Conservation (phyloP, 78 protist genomes). For the Paulinella micropora region DNA sequence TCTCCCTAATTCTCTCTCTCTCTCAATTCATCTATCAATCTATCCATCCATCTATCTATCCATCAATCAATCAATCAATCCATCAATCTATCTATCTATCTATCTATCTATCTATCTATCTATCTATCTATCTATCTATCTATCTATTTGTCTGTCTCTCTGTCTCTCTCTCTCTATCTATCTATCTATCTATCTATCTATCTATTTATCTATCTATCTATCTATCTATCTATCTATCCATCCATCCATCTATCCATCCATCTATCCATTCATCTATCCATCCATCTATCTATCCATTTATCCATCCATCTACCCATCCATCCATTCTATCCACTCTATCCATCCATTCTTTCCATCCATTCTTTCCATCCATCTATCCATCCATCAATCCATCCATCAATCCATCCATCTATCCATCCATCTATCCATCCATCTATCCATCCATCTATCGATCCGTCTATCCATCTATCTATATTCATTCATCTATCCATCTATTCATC, state of each 20-base stretch:
- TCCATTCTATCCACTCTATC: neutral
- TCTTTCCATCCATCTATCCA: neutral
- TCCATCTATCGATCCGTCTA: too few species aligned
- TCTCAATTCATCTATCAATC: neutral
- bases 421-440: too few species aligned
- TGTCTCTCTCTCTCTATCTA: neutral
- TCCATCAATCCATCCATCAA: neutral
- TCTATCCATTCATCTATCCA: neutral
- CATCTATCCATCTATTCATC: too few species aligned
- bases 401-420: neutral
- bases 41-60: neutral
- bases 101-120: neutral
- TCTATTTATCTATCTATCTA: neutral
- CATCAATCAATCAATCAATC: neutral
- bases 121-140: neutral
- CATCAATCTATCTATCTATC: neutral
- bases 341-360: neutral
- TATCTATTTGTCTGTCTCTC: neutral
- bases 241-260: neutral
- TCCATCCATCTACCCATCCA: neutral
- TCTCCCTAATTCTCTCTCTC: neutral
- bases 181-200: neutral
- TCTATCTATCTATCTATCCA: neutral
- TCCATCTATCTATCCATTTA: neutral
- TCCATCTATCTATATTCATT: too few species aligned